phyloP scores from a whole-genome alignment of 495 filamentous ascomycete species.

The Collariella sp. region DNA sequence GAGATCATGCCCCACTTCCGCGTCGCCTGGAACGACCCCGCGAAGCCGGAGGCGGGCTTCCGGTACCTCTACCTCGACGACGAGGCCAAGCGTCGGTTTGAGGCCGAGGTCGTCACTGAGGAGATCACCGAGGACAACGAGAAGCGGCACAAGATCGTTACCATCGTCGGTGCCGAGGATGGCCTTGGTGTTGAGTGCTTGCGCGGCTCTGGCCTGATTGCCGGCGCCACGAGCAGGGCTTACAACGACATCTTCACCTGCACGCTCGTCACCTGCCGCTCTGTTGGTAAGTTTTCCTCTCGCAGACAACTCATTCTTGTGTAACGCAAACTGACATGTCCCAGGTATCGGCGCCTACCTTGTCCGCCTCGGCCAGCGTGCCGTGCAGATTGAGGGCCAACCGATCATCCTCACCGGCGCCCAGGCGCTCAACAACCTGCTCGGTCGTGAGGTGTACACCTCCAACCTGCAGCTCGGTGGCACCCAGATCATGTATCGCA shows the following conservation, averaged over 20 bases:
- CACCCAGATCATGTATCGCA: constrained; percentile 99
- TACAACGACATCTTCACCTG: constrained; percentile 99
- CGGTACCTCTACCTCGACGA: constrained; percentile 95
- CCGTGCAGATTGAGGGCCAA: constrained; percentile 97
- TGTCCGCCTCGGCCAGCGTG: constrained; percentile 92
- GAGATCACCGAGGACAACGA: constrained; percentile 77
- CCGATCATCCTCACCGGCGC: constrained; percentile 98
- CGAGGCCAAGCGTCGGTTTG: constrained; percentile 78
- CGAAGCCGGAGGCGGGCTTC: constrained; percentile 83
- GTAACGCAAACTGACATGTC: constrained; percentile 18
- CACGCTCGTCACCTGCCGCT: constrained; percentile 94
- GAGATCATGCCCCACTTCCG: constrained; percentile 95
- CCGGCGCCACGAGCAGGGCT: constrained; percentile 89
- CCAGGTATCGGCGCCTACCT: constrained; percentile 93
- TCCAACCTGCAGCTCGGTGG: constrained; percentile 98
- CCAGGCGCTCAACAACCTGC: constrained; percentile 93
- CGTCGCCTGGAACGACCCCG: constrained; percentile 87
- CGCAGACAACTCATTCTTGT: neutral
- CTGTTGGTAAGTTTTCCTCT: constrained; percentile 56
- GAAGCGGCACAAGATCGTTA: constrained; percentile 86
- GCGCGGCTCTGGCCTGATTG: constrained; percentile 94
- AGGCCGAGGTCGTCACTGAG: constrained; percentile 87
- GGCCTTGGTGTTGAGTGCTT: constrained; percentile 96
- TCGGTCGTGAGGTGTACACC: constrained; percentile 96
- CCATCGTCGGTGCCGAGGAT: constrained; percentile 88